These are phyloP conservation scores for Aaosphaeria arxii DNA, from an alignment of 2,329 filamentous ascomycete genomes.

Conservation along the genomic window DNA sequence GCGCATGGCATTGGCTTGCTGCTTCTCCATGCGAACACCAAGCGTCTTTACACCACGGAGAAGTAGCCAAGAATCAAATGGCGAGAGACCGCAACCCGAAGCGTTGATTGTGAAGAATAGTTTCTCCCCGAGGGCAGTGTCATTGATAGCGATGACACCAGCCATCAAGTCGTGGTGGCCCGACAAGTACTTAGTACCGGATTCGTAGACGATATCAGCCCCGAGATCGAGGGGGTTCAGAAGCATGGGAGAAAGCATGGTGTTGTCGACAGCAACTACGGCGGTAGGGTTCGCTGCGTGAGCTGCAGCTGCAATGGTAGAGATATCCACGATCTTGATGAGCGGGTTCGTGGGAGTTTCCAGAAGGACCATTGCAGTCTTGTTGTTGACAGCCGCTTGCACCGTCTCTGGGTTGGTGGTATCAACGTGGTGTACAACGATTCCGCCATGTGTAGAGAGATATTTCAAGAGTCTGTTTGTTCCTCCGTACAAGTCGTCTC, in stretches of 20 bases:
- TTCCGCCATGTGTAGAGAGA: conserved; percentile 82
- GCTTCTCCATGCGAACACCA: conserved; percentile 97
- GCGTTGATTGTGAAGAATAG: conserved; percentile 97
- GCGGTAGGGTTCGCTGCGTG: conserved; percentile 76
- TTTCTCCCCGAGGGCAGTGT: conserved; percentile 75
- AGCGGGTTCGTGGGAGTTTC: conserved; percentile 97
- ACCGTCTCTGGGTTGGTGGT: conserved; percentile 78
- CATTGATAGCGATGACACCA: conserved; percentile 90
- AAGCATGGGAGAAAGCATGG: conserved; percentile 95
- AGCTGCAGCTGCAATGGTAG: conserved; percentile 69
- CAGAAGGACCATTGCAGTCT: conserved; percentile 92
- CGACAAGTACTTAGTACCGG: conserved; percentile 94
- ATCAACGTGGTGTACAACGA: conserved; percentile 93
- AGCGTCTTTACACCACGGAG: conserved; percentile 96
- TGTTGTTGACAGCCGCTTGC: conserved; percentile 64
- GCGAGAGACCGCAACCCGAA: conserved; percentile 88
- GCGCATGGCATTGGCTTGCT: conserved; percentile 84
- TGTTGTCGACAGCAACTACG: conserved; percentile 93
- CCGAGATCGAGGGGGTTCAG: conserved; percentile 92
- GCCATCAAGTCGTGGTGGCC: conserved; percentile 99
- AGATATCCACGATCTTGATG: conserved; percentile 96
- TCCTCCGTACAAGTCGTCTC: conserved; percentile 94
- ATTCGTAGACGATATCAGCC: conserved; percentile 95
- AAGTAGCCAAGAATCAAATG: conserved; percentile 93
- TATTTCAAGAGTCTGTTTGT: conserved; percentile 93